phyloP scores from a whole-genome alignment of 129 eudicot species.

The Centrapalus pauciflorus region DNA sequence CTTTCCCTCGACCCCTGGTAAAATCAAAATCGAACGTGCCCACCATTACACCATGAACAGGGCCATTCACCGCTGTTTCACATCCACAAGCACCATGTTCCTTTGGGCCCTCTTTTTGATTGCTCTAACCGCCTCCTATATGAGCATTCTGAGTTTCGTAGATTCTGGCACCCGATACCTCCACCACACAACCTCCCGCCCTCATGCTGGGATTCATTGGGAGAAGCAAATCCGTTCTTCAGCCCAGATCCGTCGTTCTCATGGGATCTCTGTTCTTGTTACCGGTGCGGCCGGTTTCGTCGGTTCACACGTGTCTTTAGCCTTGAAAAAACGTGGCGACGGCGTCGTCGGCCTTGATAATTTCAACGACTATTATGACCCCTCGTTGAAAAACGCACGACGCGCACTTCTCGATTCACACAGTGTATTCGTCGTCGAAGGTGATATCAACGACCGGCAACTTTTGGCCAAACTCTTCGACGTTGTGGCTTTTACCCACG shows the following conservation, averaged over 20 bases:
- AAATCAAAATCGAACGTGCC: constrained; percentile 47
- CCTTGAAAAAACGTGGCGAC: constrained; percentile 52
- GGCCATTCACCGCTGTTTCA: constrained; percentile 56
- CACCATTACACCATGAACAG: constrained; percentile 34
- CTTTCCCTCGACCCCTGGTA: constrained; percentile 78
- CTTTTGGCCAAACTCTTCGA: constrained; percentile 40
- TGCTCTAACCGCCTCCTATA: constrained; percentile 57
- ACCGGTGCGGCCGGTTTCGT: constrained; percentile 65
- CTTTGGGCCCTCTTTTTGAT: constrained; percentile 70
- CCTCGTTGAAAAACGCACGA: constrained; percentile 40
- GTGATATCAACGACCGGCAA: constrained; percentile 39
- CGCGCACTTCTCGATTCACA: constrained; percentile 21
- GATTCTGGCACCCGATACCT: constrained; percentile 47
- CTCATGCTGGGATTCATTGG: constrained; percentile 36
- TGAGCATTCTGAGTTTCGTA: constrained; percentile 56
- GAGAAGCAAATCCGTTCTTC: constrained; percentile 55
- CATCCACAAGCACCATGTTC: constrained; percentile 63
- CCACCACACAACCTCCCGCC: constrained; percentile 25
- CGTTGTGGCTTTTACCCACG: constrained; percentile 46
- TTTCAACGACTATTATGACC: constrained; percentile 46
- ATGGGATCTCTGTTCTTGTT: constrained; percentile 39
- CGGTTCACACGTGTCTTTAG: constrained; percentile 43
- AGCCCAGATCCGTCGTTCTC: constrained; percentile 40
- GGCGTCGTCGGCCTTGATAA: constrained; percentile 58
- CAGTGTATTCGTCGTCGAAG: constrained; percentile 41